Percentiles rank a stretch among this genome's conserved stretches.
Conservation (phyloP, 768 basidiomycete genomes). For the Podaxis sp. region DNA sequence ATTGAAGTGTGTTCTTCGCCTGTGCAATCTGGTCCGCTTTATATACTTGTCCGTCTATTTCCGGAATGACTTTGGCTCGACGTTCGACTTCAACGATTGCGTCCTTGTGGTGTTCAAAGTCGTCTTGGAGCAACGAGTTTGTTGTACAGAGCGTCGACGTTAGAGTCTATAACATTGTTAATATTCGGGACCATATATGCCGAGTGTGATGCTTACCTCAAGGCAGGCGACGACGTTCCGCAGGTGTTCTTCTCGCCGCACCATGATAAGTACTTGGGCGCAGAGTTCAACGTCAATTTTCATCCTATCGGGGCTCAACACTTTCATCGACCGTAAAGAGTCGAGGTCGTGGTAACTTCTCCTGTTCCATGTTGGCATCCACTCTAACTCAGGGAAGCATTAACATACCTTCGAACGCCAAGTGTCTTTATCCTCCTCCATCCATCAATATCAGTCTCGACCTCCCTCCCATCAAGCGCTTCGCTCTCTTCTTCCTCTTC, state of each 20-base stretch:
- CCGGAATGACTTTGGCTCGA: constrained; percentile 46
- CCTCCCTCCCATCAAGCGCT: not conserved
- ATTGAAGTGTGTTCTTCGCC: constrained; percentile 65
- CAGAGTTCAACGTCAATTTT: constrained; percentile 77
- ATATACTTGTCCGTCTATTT: constrained; percentile 49
- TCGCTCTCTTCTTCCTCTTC: not conserved
- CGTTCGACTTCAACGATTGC: constrained; percentile 47
- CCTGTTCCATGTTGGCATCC: constrained; percentile 24
- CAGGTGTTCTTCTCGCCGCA: constrained; percentile 65
- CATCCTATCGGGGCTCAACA: constrained; percentile 65
- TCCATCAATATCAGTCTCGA: constrained; percentile 7
- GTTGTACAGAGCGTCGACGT: constrained; percentile 51
- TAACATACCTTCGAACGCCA: constrained; percentile 28
- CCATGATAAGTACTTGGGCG: constrained; percentile 71
- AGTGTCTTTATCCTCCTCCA: constrained; percentile 13
- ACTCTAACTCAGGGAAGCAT: constrained; percentile 7
- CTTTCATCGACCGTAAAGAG: constrained; percentile 45
- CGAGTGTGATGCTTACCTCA: constrained; percentile 36
- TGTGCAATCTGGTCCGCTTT: constrained; percentile 55
- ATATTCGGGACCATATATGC: not conserved
- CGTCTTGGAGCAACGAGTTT: constrained; percentile 55
- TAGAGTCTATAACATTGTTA: constrained; percentile 38
- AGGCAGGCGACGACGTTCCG: constrained; percentile 62
- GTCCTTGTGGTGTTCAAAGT: constrained; percentile 54
- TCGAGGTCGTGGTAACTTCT: constrained; percentile 66